Percentiles rank a stretch among this genome's conserved stretches.
Evolutionary conservation across 495 filamentous ascomycete genomes (phyloP).

Genomic region (Articulospora tetracladia): DNA sequence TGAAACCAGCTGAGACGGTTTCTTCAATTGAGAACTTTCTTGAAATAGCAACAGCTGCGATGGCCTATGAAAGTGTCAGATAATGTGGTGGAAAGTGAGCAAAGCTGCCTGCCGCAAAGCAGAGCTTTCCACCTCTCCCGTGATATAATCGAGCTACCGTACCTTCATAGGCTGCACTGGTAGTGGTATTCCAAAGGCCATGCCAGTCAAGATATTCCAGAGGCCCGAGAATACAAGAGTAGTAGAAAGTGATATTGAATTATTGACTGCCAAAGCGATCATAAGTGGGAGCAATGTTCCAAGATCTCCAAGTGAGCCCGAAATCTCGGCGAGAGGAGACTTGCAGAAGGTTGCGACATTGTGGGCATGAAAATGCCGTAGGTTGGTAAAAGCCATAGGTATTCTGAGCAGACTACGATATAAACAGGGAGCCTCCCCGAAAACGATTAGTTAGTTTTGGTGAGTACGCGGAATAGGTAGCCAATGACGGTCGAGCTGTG

Average conservation of each 20-base stretch:
- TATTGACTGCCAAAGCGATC: constrained; percentile 71
- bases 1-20: constrained; percentile 75
- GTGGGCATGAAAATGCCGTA: constrained; percentile 28
- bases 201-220: constrained; percentile 79
- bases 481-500: too few species aligned
- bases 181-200: constrained; percentile 78
- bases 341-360: constrained; percentile 42
- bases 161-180: constrained; percentile 85
- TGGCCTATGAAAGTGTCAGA: constrained; percentile 53
- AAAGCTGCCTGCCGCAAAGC: background rate
- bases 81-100: background rate
- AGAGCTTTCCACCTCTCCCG: too few species aligned
- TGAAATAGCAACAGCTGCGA: constrained; percentile 81
- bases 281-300: constrained; percentile 88
- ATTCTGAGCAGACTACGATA: background rate
- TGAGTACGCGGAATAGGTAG: too few species aligned
- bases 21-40: constrained; percentile 57
- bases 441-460: too few species aligned
- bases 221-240: constrained; percentile 86
- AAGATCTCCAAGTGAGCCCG: constrained; percentile 84
- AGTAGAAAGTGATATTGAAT: constrained; percentile 72
- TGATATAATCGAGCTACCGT: too few species aligned
- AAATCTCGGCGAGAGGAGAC: constrained; percentile 73
- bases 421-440: too few species aligned
- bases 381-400: constrained; percentile 12